A percentile compares a stretch with the other conserved stretches of the same genome.
Conservation (phyloP, 495 filamentous ascomycete species). For the Friedmanniomyces endolithicus region DNA sequence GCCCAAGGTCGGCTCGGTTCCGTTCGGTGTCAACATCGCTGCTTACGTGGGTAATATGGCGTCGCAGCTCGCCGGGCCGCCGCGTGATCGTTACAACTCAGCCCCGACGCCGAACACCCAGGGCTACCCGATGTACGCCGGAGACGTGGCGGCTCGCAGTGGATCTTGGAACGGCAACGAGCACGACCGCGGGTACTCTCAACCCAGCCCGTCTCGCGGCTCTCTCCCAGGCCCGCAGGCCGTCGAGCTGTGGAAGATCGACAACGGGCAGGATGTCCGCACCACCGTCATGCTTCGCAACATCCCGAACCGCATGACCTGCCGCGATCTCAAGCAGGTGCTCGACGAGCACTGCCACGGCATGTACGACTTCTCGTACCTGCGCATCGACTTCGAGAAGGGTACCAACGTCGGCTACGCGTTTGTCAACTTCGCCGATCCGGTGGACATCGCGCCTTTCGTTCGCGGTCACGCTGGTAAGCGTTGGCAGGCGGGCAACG, state of each 20-base stretch:
- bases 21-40: no score
- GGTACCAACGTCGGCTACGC: constrained; percentile 78
- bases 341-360: constrained; percentile 67
- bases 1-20: background rate
- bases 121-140: background rate
- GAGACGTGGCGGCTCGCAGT: background rate
- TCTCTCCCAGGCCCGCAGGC: background rate
- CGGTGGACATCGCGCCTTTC: constrained; percentile 35
- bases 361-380: constrained; percentile 87
- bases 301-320: constrained; percentile 79
- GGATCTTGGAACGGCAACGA: constrained; percentile 3
- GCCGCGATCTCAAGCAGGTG: constrained; percentile 59
- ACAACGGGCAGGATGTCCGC: constrained; percentile 18
- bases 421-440: constrained; percentile 87
- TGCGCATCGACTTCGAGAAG: constrained; percentile 56
- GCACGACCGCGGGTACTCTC: background rate
- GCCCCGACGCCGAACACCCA: background rate
- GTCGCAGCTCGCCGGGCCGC: no score
- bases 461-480: constrained; percentile 20
- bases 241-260: constrained; percentile 12
- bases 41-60: no score
- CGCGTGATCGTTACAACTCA: background rate
- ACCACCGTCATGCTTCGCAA: constrained; percentile 74
- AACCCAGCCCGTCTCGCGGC: background rate
- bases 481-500: constrained; percentile 46